phyloP scores from a whole-genome alignment of 169 alveolate genomes.

The Plasmodium adleri region DNA sequence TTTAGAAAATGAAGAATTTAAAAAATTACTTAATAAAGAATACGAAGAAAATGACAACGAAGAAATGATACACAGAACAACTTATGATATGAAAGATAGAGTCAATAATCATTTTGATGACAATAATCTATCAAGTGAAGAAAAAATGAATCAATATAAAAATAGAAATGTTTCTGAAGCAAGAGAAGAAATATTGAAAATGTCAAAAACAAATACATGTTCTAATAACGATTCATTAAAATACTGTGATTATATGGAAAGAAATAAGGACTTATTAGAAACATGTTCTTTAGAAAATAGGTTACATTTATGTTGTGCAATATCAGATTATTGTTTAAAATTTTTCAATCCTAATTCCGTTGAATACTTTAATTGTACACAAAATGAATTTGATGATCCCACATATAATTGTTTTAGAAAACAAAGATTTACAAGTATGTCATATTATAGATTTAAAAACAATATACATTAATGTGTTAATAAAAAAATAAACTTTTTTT shows the following conservation, averaged over 20 bases:
- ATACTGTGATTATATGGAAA: conserved; percentile 36
- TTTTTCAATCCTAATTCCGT: conserved; percentile 29
- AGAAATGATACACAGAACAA: no score
- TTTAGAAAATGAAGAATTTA: no score
- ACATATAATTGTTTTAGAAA: conserved; percentile 41
- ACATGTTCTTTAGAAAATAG: conserved; percentile 24
- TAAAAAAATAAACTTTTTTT: no score
- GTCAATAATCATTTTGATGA: no score
- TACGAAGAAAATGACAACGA: no score
- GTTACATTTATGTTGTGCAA: conserved; percentile 32
- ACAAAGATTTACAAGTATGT: conserved; percentile 38
- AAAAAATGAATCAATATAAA: neutral
- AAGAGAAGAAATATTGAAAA: conserved; percentile 35
- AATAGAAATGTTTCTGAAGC: conserved; percentile 15
- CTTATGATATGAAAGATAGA: no score
- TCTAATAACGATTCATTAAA: conserved; percentile 25
- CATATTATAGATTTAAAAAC: no score
- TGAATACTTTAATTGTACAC: conserved; percentile 38
- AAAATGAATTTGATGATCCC: conserved; percentile 34
- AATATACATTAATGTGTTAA: no score
- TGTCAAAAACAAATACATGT: conserved; percentile 21
- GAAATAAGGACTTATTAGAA: conserved; percentile 31
- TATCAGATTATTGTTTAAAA: conserved; percentile 67
- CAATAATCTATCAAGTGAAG: no score
- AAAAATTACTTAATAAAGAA: no score